phyloP scores from a whole-genome alignment of 2,329 filamentous ascomycete genomes.

The Malbranchea cinnamomea region DNA sequence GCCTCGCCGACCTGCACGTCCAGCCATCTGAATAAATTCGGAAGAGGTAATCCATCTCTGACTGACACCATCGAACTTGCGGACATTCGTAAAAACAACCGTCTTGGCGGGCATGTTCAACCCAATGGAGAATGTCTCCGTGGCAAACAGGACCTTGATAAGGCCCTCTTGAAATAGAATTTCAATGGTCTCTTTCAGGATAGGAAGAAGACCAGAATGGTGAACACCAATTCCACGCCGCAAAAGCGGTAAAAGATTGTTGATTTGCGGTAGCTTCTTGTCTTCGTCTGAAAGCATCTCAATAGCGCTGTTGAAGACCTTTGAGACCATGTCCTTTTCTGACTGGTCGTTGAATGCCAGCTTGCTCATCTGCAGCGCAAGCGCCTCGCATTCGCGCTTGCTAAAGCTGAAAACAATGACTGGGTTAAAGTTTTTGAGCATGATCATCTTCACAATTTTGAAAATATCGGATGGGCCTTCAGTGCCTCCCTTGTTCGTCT shows the following conservation, averaged over 20 bases:
- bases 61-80: slow-evolving; percentile 78
- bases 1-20: slow-evolving; percentile 88
- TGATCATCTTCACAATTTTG: slow-evolving; percentile 98
- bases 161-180: slow-evolving; percentile 96
- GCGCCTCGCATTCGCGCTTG: slow-evolving; percentile 87
- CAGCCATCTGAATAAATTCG: slow-evolving; percentile 98
- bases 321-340: slow-evolving; percentile 84
- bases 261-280: slow-evolving; percentile 73
- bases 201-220: slow-evolving; percentile 87
- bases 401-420: slow-evolving; percentile 99
- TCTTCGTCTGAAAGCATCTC: slow-evolving; percentile 88
- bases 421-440: slow-evolving; percentile 91
- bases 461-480: slow-evolving; percentile 67
- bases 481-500: slow-evolving; percentile 71
- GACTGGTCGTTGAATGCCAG: slow-evolving; percentile 93
- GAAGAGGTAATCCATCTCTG: slow-evolving; percentile 79
- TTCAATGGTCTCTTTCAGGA: slow-evolving; percentile 96
- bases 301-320: slow-evolving; percentile 87
- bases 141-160: slow-evolving; percentile 95
- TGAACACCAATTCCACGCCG: slow-evolving; percentile 91
- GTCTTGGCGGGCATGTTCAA: slow-evolving; percentile 99
- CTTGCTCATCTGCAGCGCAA: slow-evolving; percentile 72
- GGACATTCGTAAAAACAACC: slow-evolving; percentile 94
- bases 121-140: slow-evolving; percentile 96
- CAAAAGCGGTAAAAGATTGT: slow-evolving; percentile 74